Evolutionary conservation across 2,329 filamentous ascomycete genomes (phyloP), one percentile per base, ranked within the genome.

Genomic region (Monosporascus sp.): DNA sequence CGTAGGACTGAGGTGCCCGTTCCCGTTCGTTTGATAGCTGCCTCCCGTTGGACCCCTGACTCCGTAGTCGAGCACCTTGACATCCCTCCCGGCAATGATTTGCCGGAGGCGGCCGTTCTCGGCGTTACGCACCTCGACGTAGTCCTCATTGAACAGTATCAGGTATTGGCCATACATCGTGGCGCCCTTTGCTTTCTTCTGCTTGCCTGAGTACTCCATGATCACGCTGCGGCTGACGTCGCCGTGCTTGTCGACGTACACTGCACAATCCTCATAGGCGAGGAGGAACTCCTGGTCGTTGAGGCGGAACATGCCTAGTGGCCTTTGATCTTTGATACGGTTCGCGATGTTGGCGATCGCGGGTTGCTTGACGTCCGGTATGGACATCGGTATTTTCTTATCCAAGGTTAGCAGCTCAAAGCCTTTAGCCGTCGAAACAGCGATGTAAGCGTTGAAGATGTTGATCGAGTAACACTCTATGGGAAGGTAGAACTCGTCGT

Each of bases 401-500:
- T 99, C 95, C 27, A 99, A 80, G 1, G 92, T 97, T 69, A 99
- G 82, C 59, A 99, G 89, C 72, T 99, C 95, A 62, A 99, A 91
- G 24, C 94, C 95, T 69, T 91, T 90, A 41, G 90, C 82, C 1
- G 93, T 97, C 20, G 90, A 87, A 47, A 99, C 90, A 9, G 94
- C 90, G 50, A 99, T 88, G 56, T 91, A 95, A 1, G 88, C 90
- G 68, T 97, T 90, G 81, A 97, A 99, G 50, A 99, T 82, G 70
- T 97, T 97, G 67, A 99, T 88, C 47, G 89, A 90, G 70, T 88
- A 96, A 70, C 91, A 97, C 68, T 99, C 95, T 2, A 89, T 87
- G 0, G 94, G 94, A 61, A 99, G 92, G 73, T 97, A 99, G 72
- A 99, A 99, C 62, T 97, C 94, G 73, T 99, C 94, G 68, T 92